Evolutionary conservation across 495 filamentous ascomycete genomes (phyloP), one percentile per base, ranked within the genome.

Genomic region (Platismatia glauca): DNA sequence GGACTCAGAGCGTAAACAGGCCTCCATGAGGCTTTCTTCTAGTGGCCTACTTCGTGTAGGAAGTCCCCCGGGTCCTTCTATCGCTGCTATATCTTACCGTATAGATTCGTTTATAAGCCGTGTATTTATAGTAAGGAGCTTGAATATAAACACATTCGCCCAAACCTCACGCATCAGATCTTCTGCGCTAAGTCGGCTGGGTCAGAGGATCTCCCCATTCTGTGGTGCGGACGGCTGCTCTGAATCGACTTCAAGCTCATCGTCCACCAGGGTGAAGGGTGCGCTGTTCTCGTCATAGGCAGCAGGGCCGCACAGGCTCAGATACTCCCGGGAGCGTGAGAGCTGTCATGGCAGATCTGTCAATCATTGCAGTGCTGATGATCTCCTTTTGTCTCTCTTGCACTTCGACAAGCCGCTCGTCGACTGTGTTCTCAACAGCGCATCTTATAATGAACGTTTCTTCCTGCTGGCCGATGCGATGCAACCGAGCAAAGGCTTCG

Each of bases 401-500:
- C n/a, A 78, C 52, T 0, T 71, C n/a, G 3, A 79, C 61, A 11
- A 88, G 72, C 1, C 72, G 67, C 6, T 77, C 70, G 61, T 89
- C 84, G 27, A 86, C 77, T 0, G 80, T 76, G 9, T 78, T 72
- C 2, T 73, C 58, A 0, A 80, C 76, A 0, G 83, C 70, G 22
- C 88, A 70, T 4, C 81, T 78, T 4, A 78, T 77, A 60, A 84
- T 78, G 39, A 78, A 74, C 0, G 86, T 84, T 20, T 79, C 68
- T 4, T 80, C 75, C 2, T 63, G 58, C 58, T 90, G 86, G 0
- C 86, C 86, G 24, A 86, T 86, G 6, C 86, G 78, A 59, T 79
- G 81, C 9, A 88, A 74, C 0, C 86, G 81, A 37, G 79, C 83
- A 66, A 86, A 86, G 0, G 86, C 86, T 72, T 85, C 77, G 43